Base-by-base conservation (phyloP, 176 grass and related monocot species). In the Tillandsia fasciculata region DNA sequence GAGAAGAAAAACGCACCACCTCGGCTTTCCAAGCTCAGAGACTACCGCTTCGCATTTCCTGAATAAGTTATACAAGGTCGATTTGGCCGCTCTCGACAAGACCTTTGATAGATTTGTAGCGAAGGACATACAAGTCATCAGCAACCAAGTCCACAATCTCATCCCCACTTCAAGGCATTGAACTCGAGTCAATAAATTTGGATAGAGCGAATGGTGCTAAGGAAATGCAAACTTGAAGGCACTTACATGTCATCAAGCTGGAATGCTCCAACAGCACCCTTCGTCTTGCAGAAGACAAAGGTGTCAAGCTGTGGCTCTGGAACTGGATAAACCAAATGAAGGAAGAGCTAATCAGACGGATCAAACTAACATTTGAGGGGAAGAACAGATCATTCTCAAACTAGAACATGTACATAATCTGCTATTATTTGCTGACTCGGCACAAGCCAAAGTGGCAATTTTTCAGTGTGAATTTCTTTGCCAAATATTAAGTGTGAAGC, bases 261-360 rank as follows among this genome's bases (percentile, higher is more conserved):
- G 80, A 97, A 87, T 65, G 93, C 89, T 68, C 94, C 94, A 28
- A 99, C 82, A 1, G 86, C 84, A 20, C 69, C 83, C 79, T 93
- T 99, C 12, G 94, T 86, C 75, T 99, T 99, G 79, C 89, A 97
- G 72, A 99, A 99, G 33, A 99, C 87, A 47, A 97, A 93, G 0
- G 94, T 93, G 75, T 90, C 87, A 15, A 99, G 82, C 69, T 99
- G 65, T 42, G 89, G 93, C 51, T 84, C 81, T 61, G 83, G 83
- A 84, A 92, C 92, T 96, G 85, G 49, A 84, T 7, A 67, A 76
- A 22, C 61, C 49, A 27, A 26, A 74, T 20, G 23, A 7, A 10
- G 9, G 17, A 8, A n/a, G n/a, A 70, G 61, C 33, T 42, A 42
- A 42, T 42, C 33, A 42, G 33, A 42, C 5, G 33, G 33, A 42